Evolutionary conservation across 129 eudicot species (phyloP).

Genomic region (Pulicaria dysenterica): DNA sequence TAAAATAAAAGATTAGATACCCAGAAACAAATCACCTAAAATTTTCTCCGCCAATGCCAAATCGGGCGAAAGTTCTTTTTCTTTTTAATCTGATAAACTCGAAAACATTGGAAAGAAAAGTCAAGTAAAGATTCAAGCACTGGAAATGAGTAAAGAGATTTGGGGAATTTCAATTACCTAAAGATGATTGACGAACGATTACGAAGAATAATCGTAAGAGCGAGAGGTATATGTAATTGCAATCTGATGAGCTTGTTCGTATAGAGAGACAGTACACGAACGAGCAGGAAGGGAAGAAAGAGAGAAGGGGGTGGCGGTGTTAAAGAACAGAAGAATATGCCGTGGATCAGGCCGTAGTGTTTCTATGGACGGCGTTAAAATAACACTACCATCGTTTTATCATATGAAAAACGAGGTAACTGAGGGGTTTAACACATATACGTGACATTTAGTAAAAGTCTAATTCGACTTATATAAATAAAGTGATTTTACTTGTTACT

Average conservation of each 20-base stretch:
- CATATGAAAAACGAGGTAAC: no score
- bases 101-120: constrained; percentile 7
- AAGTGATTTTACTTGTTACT: no score
- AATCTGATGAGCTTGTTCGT: neutral
- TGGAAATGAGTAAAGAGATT: constrained; percentile 14
- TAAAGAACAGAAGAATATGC: constrained; percentile 31
- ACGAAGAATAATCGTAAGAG: constrained; percentile 14
- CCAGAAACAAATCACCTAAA: neutral
- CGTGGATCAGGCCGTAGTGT: constrained; percentile 28
- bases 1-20: neutral
- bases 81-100: neutral
- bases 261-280: no score
- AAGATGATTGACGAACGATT: constrained; percentile 24
- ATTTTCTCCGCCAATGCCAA: neutral
- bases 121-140: constrained; percentile 2
- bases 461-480: no score
- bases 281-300: neutral
- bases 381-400: neutral
- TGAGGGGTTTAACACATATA: no score
- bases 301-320: constrained; percentile 29
- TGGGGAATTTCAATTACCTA: constrained; percentile 8
- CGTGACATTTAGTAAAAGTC: no score
- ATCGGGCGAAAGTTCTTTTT: neutral
- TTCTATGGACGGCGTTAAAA: constrained; percentile 35
- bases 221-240: neutral